Base-by-base conservation (phyloP, 345 rosid genomes). In the Corchorus olitorius region DNA sequence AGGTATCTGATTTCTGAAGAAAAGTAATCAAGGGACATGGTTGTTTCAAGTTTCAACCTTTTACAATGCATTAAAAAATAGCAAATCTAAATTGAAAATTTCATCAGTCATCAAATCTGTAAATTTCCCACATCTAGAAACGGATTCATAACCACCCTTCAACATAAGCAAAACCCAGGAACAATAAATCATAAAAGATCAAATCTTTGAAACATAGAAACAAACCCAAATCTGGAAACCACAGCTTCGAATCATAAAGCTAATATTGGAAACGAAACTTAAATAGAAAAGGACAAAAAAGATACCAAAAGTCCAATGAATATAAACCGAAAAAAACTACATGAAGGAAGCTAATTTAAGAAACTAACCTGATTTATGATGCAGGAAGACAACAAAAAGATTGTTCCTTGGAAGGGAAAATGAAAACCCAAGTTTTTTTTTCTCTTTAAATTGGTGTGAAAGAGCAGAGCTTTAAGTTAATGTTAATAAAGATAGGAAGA, bases 301-400 rank as follows among this genome's bases (percentile, higher is more conserved):
- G 2, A 39, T 3, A 39, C 43, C 43, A 39, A 20, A 59, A 59
- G 48, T 45, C 48, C 9, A 43, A 43, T 22, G 34, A 62, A 62
- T 35, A 37, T 2, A 16, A 69, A 49, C 55, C 33, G 13, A 66
- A 48, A 49, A 68, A 68, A 68, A 9, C 41, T 49, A 37, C 48
- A 9, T 71, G 62, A 37, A 37, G 48, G 43, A 82, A 53, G 58
- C 67, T 56, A 52, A 75, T 54, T 54, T 69, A 70, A 27, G 54
- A 34, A 72, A 27, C 3, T 17, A 50, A 73, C 75, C 82, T 70
- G 69, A 35, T 2, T 68, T 37, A 60, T 55, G 35, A 33, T 60
- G 54, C 14, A 22, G 61, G 55, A 4, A 67, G 71, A 49, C 72
- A 49, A 49, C 41, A 27, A 68, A 68, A 48, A 12, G 58, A 49